Evolutionary conservation across 176 grass and related monocot genomes (phyloP).

Genomic region (Phoenix roebelenii): DNA sequence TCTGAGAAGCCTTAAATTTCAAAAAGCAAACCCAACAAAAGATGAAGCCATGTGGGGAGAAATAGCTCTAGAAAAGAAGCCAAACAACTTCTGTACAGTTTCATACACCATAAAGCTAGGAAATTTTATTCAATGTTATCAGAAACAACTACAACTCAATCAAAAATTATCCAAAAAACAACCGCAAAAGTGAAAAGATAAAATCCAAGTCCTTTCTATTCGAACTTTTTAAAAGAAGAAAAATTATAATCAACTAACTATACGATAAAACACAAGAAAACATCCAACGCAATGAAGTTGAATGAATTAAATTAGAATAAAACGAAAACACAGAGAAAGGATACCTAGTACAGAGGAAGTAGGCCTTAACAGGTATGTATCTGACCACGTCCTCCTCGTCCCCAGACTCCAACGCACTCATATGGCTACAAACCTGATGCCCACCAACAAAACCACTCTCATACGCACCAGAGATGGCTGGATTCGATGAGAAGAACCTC

Average conservation of each 20-base stretch:
- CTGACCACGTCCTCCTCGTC: slow-evolving; percentile 35
- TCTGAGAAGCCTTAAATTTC: background rate
- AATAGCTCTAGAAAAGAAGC: too few species aligned
- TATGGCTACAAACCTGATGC: slow-evolving; percentile 28
- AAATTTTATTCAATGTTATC: too few species aligned
- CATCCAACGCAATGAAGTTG: background rate
- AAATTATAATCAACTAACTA: too few species aligned
- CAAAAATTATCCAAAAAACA: too few species aligned
- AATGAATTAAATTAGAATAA: slow-evolving; percentile 3
- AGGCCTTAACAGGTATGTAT: slow-evolving; percentile 94
- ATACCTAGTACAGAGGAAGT: slow-evolving; percentile 69
- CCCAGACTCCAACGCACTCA: slow-evolving; percentile 33
- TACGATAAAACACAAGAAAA: background rate
- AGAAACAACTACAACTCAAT: too few species aligned
- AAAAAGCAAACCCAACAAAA: slow-evolving; percentile 13
- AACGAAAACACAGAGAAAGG: background rate
- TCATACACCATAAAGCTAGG: too few species aligned
- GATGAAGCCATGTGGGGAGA: background rate
- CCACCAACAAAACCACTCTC: slow-evolving; percentile 21
- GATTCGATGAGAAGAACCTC: slow-evolving; percentile 23
- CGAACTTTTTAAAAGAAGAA: too few species aligned
- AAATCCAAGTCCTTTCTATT: too few species aligned
- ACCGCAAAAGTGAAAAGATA: too few species aligned
- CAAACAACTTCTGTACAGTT: too few species aligned
- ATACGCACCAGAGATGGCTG: slow-evolving; percentile 16